Conservation (phyloP, 345 rosid species). For the Dovyalis caffra region DNA sequence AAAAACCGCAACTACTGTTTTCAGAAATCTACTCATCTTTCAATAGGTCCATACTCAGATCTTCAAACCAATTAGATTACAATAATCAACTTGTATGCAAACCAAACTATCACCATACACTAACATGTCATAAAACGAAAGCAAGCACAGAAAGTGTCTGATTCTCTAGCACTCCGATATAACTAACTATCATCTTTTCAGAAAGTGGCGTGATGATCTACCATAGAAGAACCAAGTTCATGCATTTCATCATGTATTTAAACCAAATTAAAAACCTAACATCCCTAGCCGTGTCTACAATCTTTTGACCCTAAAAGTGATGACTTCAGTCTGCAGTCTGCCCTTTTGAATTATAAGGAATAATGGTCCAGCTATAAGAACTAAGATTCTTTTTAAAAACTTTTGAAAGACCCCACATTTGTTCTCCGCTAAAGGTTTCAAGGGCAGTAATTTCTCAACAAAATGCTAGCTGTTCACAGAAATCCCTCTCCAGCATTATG, state of each 20-base stretch:
- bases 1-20: no score
- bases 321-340: not conserved
- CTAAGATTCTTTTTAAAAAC: not conserved
- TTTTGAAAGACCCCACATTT: not conserved
- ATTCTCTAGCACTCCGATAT: not conserved
- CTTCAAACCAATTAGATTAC: not conserved
- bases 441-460: not conserved
- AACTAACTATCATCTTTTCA: not conserved
- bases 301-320: not conserved
- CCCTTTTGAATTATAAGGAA: not conserved
- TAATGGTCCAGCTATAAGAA: not conserved
- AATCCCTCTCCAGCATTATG: not conserved
- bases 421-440: not conserved
- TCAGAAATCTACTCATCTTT: constrained; percentile 1
- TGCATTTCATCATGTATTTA: not conserved
- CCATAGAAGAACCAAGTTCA: not conserved
- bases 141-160: not conserved
- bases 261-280: not conserved
- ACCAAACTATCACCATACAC: not conserved
- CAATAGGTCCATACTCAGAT: not conserved
- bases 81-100: not conserved
- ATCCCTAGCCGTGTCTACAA: not conserved
- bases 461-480: not conserved
- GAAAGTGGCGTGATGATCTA: not conserved
- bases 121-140: not conserved